Evolutionary conservation across 331 rosid species (phyloP).

Genomic region (Dryas integrifolia): DNA sequence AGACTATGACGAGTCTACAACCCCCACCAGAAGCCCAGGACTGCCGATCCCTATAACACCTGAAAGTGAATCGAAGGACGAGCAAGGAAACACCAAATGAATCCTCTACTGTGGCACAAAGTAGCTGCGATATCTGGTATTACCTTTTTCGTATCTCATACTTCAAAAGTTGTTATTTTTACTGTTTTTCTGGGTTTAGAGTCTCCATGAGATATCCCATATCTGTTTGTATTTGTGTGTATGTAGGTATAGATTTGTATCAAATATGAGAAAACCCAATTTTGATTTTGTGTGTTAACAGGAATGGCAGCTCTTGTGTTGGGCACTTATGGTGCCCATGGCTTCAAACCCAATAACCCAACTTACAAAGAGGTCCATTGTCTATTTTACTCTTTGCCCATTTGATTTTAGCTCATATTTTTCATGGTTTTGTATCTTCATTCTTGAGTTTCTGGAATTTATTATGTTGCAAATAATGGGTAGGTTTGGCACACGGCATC

Average conservation of each 20-base stretch:
- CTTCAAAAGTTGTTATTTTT: not conserved
- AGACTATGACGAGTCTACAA: not conserved
- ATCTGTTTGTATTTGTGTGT: not conserved
- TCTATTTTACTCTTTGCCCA: not conserved
- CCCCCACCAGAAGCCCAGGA: not conserved
- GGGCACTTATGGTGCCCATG: constrained; percentile 88
- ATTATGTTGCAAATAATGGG: constrained; percentile 12
- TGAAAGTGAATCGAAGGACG: not conserved
- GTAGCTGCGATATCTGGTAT: constrained; percentile 81
- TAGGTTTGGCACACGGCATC: constrained; percentile 98
- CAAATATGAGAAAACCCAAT: constrained; percentile 5
- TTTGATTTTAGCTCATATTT: constrained; percentile 22
- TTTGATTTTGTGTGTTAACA: constrained; percentile 36
- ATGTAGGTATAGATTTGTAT: not conserved
- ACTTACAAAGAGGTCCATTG: constrained; percentile 63
- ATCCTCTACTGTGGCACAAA: constrained; percentile 74
- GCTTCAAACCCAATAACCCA: constrained; percentile 74
- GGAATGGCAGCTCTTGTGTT: constrained; percentile 87
- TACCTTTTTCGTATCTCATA: constrained; percentile 4
- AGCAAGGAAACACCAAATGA: constrained; percentile 37
- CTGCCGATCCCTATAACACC: not conserved
- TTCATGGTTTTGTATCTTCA: constrained; percentile 14
- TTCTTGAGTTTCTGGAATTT: constrained; percentile 5
- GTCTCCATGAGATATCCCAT: not conserved
- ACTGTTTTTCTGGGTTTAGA: not conserved